Base-by-base conservation (phyloP, 768 basidiomycete species). In the Baorangia bicolor region DNA sequence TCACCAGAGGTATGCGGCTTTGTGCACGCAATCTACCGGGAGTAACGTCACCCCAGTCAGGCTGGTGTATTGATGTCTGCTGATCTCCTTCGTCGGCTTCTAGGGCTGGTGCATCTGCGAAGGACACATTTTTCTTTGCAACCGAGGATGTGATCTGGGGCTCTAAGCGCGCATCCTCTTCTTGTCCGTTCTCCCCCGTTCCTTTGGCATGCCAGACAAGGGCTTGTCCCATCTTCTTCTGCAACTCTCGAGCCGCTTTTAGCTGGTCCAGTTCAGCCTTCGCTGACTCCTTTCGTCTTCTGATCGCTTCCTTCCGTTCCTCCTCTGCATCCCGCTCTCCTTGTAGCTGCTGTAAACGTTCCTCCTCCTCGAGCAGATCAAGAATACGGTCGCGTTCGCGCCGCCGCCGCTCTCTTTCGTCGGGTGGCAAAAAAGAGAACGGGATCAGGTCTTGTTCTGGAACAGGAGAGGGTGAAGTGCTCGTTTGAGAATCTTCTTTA, bases 161-260 rank as follows among this genome's bases (percentile, higher is more conserved):
- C 28, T 63, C 67, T 23, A 49, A 45, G 21, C 51, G 47, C 28
- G 57, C 33, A 8, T 73, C 65, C 48, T 74, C 68, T 34, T 67
- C 74, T 48, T 71, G 69, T 23, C 1, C 21, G 2, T 33, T 43
- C 28, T 75, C 73, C 34, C 73, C 78, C 35, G 71, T 63, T 52
- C 75, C 75, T 7, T 76, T 69, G 16, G 45, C 50, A 53, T 78
- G 78, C 43, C 70, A 69, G 38, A 91, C 55, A 37, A 92, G 74
- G 0, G 87, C 83, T 60, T 78, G 83, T 3, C 88, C 90, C 87
- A 92, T 89, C 73, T 83, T 88, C 75, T 83, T 87, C 68, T 90
- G 88, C 67, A 90, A 72, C 55, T 86, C 77, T 38, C 69, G 73
- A 20, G 73, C 66, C 20, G 69, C 66, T 53, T 72, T 77, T 27